Conservation (phyloP, 1,284 basidiomycete species). For the Apiotrichum sp. region DNA sequence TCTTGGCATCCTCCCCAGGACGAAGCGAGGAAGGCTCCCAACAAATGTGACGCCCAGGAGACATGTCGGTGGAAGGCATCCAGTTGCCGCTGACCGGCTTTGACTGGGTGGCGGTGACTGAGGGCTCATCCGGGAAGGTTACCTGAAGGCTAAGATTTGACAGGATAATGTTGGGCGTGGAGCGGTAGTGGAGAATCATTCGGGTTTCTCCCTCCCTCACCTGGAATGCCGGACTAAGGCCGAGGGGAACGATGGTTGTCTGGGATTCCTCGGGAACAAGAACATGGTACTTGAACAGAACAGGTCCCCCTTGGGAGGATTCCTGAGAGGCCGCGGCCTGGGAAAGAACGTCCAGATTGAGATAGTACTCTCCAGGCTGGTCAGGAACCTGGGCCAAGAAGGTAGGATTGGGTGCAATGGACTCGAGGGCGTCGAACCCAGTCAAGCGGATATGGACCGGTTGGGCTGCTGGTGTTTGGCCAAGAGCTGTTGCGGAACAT, state of each 20-base stretch:
- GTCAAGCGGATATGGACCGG: constrained; percentile 47
- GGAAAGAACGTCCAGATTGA: constrained; percentile 46
- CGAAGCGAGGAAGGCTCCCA: constrained; percentile 43
- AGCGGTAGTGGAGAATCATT: constrained; percentile 50
- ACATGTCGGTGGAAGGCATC: constrained; percentile 22
- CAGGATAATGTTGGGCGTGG: constrained; percentile 17
- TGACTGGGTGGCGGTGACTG: constrained; percentile 49
- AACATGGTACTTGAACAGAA: constrained; percentile 53
- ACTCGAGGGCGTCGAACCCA: constrained; percentile 50
- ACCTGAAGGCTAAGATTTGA: constrained; percentile 44
- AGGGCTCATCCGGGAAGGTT: constrained; percentile 37
- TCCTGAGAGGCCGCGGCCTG: constrained; percentile 12
- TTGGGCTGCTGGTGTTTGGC: background rate
- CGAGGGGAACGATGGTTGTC: constrained; percentile 43
- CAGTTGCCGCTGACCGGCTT: constrained; percentile 50
- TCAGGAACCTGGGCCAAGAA: constrained; percentile 48
- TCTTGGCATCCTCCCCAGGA: constrained; percentile 38
- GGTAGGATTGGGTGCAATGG: constrained; percentile 52
- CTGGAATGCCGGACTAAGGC: constrained; percentile 51
- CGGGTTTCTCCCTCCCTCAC: constrained; percentile 51
- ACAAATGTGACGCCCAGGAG: constrained; percentile 35
- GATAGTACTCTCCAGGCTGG: constrained; percentile 49
- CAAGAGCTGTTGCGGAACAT: background rate
- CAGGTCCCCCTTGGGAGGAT: constrained; percentile 14
- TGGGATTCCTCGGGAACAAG: constrained; percentile 43